Evolutionary conservation across 108 stramenopile species (phyloP).

Genomic region (Chaetoceros muelleri): DNA sequence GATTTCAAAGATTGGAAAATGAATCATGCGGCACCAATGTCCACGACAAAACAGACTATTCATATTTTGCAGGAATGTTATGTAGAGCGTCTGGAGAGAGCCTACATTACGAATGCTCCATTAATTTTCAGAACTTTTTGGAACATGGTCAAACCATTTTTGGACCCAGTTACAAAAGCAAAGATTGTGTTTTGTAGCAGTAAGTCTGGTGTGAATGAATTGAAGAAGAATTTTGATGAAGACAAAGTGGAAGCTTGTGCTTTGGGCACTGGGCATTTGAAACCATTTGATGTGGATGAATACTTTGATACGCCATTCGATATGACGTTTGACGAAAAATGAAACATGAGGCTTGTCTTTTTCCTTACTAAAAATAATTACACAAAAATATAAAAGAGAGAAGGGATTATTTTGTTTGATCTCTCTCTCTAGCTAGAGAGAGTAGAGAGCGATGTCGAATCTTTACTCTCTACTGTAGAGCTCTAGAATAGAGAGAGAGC

Average conservation of each 20-base stretch:
- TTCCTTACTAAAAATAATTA: no score
- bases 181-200: slow-evolving; percentile 75
- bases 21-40: slow-evolving; percentile 62
- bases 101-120: slow-evolving; percentile 79
- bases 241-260: slow-evolving; percentile 43
- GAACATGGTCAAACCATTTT: slow-evolving; percentile 66
- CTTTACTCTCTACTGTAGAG: no score
- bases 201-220: slow-evolving; percentile 19
- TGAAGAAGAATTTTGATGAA: slow-evolving; percentile 37
- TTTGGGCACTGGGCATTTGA: slow-evolving; percentile 31
- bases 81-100: slow-evolving; percentile 73
- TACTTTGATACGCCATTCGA: slow-evolving; percentile 56
- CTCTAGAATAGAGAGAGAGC: no score
- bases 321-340: slow-evolving; percentile 46
- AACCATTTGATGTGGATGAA: slow-evolving; percentile 45
- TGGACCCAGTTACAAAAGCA: slow-evolving; percentile 77
- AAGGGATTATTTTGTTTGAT: no score
- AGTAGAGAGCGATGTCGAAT: no score
- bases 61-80: slow-evolving; percentile 85
- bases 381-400: no score
- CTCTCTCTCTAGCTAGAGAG: no score
- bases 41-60: slow-evolving; percentile 58
- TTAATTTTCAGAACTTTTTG: slow-evolving; percentile 80
- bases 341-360: no score
- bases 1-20: slow-evolving; percentile 75